phyloP scores from a whole-genome alignment of 106 monocot genomes.

The Phalaenopsis aphrodite region DNA sequence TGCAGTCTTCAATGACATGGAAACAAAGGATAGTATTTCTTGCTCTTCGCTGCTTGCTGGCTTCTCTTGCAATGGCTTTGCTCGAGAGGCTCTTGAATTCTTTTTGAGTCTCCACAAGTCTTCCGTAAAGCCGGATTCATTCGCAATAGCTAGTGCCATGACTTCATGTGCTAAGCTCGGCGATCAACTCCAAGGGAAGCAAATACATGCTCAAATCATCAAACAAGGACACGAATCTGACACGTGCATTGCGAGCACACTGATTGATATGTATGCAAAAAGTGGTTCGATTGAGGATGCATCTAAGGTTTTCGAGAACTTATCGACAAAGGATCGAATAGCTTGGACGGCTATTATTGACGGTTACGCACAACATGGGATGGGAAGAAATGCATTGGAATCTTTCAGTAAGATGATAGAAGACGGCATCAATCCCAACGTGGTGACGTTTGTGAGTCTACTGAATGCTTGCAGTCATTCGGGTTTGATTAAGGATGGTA shows the following conservation, averaged over 20 bases:
- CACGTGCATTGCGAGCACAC: background rate
- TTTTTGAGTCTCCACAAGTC: background rate
- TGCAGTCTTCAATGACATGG: slow-evolving; percentile 24
- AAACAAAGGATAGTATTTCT: slow-evolving; percentile 25
- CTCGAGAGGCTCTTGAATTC: slow-evolving; percentile 19
- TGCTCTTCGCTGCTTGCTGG: slow-evolving; percentile 55
- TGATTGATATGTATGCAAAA: background rate
- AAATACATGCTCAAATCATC: slow-evolving; percentile 3
- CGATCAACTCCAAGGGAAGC: slow-evolving; percentile 1
- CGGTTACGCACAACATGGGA: slow-evolving; percentile 71
- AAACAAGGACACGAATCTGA: background rate
- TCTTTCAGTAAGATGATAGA: slow-evolving; percentile 42
- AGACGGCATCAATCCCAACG: slow-evolving; percentile 26
- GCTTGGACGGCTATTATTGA: slow-evolving; percentile 69
- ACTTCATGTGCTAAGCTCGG: background rate
- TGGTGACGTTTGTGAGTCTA: slow-evolving; percentile 53
- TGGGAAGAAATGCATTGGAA: slow-evolving; percentile 39
- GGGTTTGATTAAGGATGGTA: slow-evolving; percentile 58
- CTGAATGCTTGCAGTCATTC: slow-evolving; percentile 77
- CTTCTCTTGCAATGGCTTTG: slow-evolving; percentile 41
- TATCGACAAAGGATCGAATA: background rate
- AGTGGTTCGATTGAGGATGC: slow-evolving; percentile 3
- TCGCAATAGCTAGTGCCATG: slow-evolving; percentile 4
- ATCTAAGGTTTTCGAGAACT: background rate
- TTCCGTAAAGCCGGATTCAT: background rate